Evolutionary conservation across 2,329 filamentous ascomycete genomes (phyloP).

Genomic region (Microdochium nivale): DNA sequence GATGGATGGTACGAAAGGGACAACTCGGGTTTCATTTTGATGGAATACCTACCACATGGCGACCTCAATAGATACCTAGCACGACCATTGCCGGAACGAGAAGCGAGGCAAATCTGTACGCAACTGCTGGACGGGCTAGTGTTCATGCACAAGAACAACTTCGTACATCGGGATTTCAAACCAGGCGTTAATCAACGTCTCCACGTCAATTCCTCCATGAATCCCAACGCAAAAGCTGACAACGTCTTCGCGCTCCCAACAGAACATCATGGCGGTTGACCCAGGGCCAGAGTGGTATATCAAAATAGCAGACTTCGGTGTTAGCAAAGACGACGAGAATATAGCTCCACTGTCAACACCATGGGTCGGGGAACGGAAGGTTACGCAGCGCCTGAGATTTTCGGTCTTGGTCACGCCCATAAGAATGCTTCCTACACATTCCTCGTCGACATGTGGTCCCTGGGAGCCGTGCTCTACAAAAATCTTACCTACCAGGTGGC

Average conservation of each 20-base stretch:
- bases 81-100: slow-evolving; percentile 2
- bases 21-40: slow-evolving; percentile 9
- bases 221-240: not conserved
- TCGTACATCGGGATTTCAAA: slow-evolving; percentile 13
- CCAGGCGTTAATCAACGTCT: slow-evolving; percentile 5
- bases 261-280: not conserved
- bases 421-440: not conserved
- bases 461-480: not conserved
- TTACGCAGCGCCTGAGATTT: not conserved
- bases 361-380: not conserved
- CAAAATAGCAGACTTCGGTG: not conserved
- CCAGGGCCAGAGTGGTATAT: not conserved
- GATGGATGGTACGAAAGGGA: slow-evolving; percentile 12
- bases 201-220: not conserved
- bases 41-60: slow-evolving; percentile 14
- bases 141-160: slow-evolving; percentile 12
- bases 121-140: slow-evolving; percentile 10
- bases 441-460: not conserved
- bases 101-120: slow-evolving; percentile 4
- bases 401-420: not conserved
- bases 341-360: not conserved
- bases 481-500: not conserved
- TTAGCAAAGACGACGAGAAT: not conserved
- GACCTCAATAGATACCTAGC: slow-evolving; percentile 8
- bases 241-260: not conserved